These are phyloP conservation scores for Boletus vinaceobasis DNA, from an alignment of 768 basidiomycete genomes.

Conservation along the genomic window DNA sequence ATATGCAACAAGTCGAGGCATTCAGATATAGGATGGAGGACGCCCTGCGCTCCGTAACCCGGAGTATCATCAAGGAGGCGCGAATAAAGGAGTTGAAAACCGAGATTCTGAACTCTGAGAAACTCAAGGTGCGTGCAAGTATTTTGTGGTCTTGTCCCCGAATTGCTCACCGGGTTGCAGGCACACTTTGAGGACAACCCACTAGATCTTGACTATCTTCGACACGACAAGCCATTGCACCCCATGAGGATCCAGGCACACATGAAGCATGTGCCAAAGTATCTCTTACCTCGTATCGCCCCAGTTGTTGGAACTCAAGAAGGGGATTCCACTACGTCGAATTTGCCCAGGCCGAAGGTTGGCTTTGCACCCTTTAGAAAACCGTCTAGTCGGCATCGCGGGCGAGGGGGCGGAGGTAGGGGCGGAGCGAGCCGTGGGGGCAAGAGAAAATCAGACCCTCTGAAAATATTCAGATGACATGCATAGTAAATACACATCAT, in stretches of 20 bases:
- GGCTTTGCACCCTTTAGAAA: conserved; percentile 79
- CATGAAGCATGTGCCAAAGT: conserved; percentile 94
- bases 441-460: conserved; percentile 75
- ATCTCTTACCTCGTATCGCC: conserved; percentile 78
- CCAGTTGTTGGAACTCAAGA: conserved; percentile 40
- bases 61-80: conserved; percentile 83
- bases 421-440: conserved; percentile 35
- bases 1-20: conserved; percentile 94
- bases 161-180: conserved; percentile 39
- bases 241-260: conserved; percentile 88
- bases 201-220: conserved; percentile 83
- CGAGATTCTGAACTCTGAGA: conserved; percentile 93
- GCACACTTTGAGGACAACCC: conserved; percentile 99
- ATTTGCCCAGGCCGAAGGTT: conserved; percentile 29
- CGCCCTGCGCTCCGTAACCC: conserved; percentile 84
- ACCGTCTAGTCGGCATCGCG: conserved; percentile 41
- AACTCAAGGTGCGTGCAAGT: conserved; percentile 71
- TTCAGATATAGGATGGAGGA: conserved; percentile 99
- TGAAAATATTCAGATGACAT: conserved; percentile 64
- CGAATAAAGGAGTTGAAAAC: conserved; percentile 89
- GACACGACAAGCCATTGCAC: conserved; percentile 93
- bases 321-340: conserved; percentile 12
- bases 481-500: not conserved
- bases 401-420: conserved; percentile 49
- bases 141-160: not conserved